Base-by-base conservation (phyloP, 257 asterid genomes). In the Lantana camara region DNA sequence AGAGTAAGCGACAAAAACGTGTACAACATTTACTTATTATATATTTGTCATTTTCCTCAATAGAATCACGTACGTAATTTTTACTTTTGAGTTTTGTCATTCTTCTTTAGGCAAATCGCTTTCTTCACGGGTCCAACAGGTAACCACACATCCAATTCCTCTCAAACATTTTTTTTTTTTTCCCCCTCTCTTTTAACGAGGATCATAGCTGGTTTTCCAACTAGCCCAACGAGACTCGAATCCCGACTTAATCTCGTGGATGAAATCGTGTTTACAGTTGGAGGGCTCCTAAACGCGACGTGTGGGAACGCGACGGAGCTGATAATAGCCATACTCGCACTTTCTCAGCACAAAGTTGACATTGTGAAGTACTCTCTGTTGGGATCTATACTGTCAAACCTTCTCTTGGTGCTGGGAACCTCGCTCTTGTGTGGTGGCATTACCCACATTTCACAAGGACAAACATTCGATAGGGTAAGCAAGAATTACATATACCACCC, bases 231-330 rank as follows among this genome's bases (percentile, higher is more conserved):
- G n/a, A n/a, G n/a, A n/a, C n/a, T 30, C 35, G 35, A 30, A 30
- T 30, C 35, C 35, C n/a, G n/a, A n/a, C n/a, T n/a, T n/a, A n/a
- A n/a, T n/a, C n/a, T n/a, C n/a, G n/a, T n/a, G n/a, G n/a, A n/a
- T n/a, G n/a, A n/a, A n/a, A n/a, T n/a, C n/a, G n/a, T n/a, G n/a
- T n/a, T n/a, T n/a, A n/a, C 81, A 90, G 97, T 85, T 66, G 97
- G 97, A 44, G 97, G 96, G 17, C 88, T 91, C 24, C 79, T 91
- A 56, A 91, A 91, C 70, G 96, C 97, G 44, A 88, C 97, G 15
- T 91, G 96, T 69, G 97, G 97, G 46, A 91, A 91, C 71, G 95
- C 95, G 0, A 91, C 96, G 0, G 97, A 91, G 76, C 81, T 90
- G 11, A 82, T 91, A 19, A 91, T 91, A 57, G 89, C 95, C 13